A percentile compares a stretch with the other conserved stretches of the same genome.
Evolutionary conservation across 2,329 filamentous ascomycete genomes (phyloP).

Genomic region (Trichoderma oligosporum): DNA sequence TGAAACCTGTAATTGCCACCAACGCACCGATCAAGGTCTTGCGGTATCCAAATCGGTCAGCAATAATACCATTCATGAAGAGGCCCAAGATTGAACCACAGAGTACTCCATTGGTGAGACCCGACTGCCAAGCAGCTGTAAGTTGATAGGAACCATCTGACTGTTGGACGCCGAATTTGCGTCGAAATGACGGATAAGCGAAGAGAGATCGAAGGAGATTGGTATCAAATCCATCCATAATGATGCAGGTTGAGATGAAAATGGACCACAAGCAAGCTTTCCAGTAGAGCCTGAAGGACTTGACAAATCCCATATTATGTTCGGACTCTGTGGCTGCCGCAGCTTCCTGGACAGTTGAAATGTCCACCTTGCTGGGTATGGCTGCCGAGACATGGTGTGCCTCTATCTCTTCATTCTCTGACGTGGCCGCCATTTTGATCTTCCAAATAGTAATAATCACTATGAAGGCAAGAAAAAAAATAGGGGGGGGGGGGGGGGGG

Average conservation of each 20-base stretch:
- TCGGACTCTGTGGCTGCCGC: conserved; percentile 33
- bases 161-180: conserved; percentile 37
- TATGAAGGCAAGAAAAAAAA: background rate
- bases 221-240: conserved; percentile 43
- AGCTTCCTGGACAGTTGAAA: conserved; percentile 22
- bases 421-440: background rate
- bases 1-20: conserved; percentile 38
- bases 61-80: conserved; percentile 46
- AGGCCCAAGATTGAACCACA: conserved; percentile 50
- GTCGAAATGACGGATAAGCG: conserved; percentile 38
- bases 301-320: conserved; percentile 31
- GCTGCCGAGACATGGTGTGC: background rate
- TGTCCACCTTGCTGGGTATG: conserved; percentile 18
- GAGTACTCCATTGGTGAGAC: conserved; percentile 45
- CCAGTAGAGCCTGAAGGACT: conserved; percentile 40
- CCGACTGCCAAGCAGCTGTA: conserved; percentile 50
- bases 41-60: conserved; percentile 45
- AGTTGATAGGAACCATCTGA: conserved; percentile 43
- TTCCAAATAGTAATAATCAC: too few relatives aligned
- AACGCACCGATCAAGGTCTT: conserved; percentile 46
- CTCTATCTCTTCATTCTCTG: background rate
- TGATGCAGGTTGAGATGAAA: conserved; percentile 36
- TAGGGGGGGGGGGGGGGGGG: background rate
- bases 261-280: conserved; percentile 38
- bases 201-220: conserved; percentile 41